Percentiles rank a stretch among this genome's conserved stretches.
Conservation (phyloP, 257 asterid genomes). For the Cinchona pubescens region DNA sequence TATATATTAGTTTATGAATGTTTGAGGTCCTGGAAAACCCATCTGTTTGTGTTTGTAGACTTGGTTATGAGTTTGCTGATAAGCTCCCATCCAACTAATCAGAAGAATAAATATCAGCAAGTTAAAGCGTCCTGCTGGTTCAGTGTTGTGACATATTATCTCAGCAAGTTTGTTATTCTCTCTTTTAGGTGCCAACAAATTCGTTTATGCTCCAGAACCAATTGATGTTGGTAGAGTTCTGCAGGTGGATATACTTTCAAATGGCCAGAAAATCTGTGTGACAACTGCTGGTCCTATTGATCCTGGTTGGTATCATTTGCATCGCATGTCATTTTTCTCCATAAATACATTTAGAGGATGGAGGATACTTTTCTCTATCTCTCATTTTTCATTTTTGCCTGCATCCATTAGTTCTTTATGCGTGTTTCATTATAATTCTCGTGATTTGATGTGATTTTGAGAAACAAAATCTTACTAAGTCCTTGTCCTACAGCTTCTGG, state of each 20-base stretch:
- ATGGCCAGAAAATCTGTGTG: slow-evolving; percentile 47
- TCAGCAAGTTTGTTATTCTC: slow-evolving; percentile 1
- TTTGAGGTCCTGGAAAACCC: not conserved
- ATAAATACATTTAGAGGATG: not conserved
- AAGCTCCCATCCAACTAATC: not conserved
- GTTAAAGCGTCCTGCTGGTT: not conserved
- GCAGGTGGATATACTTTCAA: slow-evolving; percentile 63
- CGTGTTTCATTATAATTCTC: not conserved
- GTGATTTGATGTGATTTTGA: not conserved
- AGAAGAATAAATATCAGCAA: not conserved
- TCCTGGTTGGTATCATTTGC: slow-evolving; percentile 50
- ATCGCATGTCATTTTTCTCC: slow-evolving; percentile 1
- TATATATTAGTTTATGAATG: not conserved
- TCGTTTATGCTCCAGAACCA: slow-evolving; percentile 91
- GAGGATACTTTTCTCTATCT: not conserved
- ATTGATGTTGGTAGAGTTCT: slow-evolving; percentile 83
- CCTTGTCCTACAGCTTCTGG: slow-evolving; percentile 33
- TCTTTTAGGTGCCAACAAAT: slow-evolving; percentile 72
- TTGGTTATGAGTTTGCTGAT: not conserved
- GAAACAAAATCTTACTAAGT: not conserved
- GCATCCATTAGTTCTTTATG: not conserved
- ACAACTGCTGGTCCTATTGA: slow-evolving; percentile 68
- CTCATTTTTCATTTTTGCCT: not conserved
- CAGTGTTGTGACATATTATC: not conserved
- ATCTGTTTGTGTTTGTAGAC: not conserved